Evolutionary conservation across 2,329 filamentous ascomycete species (phyloP).

Genomic region (Aspergillus sp.): DNA sequence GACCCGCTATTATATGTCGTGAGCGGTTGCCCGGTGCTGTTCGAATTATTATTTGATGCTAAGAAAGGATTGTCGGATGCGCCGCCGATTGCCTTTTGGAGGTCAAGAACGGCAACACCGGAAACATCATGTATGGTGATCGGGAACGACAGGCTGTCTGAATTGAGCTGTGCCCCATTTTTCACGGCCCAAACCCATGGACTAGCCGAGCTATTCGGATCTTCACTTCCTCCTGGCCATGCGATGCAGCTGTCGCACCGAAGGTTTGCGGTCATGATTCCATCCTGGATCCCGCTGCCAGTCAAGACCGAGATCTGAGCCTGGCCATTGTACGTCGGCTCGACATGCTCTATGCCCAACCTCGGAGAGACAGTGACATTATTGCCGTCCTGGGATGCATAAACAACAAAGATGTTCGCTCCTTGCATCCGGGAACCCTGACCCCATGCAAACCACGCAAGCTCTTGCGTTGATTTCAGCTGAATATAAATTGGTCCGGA

Average conservation of each 20-base stretch:
- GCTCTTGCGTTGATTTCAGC: slow-evolving; percentile 44
- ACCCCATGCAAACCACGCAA: slow-evolving; percentile 57
- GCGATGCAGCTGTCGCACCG: slow-evolving; percentile 30
- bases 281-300: slow-evolving; percentile 55
- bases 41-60: slow-evolving; percentile 12
- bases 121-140: slow-evolving; percentile 24
- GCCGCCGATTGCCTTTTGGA: slow-evolving; percentile 16
- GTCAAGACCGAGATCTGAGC: slow-evolving; percentile 53
- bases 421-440: slow-evolving; percentile 56
- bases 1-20: background rate
- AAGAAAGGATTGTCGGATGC: slow-evolving; percentile 22
- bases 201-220: slow-evolving; percentile 17
- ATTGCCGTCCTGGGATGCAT: slow-evolving; percentile 47
- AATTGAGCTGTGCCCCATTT: slow-evolving; percentile 20
- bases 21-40: background rate
- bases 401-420: slow-evolving; percentile 62
- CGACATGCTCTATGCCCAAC: slow-evolving; percentile 45
- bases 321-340: slow-evolving; percentile 48
- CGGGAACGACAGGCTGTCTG: slow-evolving; percentile 13
- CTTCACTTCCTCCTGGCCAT: slow-evolving; percentile 19
- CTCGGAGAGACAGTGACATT: slow-evolving; percentile 64
- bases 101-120: slow-evolving; percentile 20
- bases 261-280: slow-evolving; percentile 60
- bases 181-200: slow-evolving; percentile 30
- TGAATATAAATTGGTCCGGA: slow-evolving; percentile 61